Evolutionary conservation across 208 protist genomes (phyloP), one percentile per base, ranked within the genome.

Genomic region (Lotmaria passim): DNA sequence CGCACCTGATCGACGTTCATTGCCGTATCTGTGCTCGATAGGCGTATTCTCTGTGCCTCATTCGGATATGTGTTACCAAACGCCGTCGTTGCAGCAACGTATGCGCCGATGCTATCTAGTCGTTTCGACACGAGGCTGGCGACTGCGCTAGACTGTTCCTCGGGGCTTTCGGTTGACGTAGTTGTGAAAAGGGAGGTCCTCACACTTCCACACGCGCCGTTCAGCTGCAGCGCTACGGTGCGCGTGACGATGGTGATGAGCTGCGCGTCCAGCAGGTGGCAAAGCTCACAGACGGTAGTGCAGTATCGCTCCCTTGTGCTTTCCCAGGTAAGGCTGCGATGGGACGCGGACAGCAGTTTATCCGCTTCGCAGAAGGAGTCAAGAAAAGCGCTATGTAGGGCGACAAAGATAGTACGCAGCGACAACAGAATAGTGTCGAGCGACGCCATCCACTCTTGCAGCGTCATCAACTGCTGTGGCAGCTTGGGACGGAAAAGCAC

Each of bases 221-320:
- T 26, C 2, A 73, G 24, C n/a, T 41, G 59, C 3, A 8, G 11
- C 2, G 57, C 15, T 5, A 73, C 50, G n/a, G 56, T 59, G 19
- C 38, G 34, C 8, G 57, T 31, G 6, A 73, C 67, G 10, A 65
- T 19, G 21, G 24, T 31, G 7, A 65, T 7, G 1, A 73, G 67
- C 7, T 65, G 59, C n/a, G 39, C 15, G 30, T 73, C 56, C 6
- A 73, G 28, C 11, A 46, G n/a, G 46, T 26, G 44, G 36, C 30
- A 73, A 21, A 73, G 56, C 8, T 50, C 44, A 39, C 31, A 63
- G 6, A 73, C 67, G 17, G 67, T 12, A 10, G 28, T 17, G n/a
- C 55, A 58, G 34, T 65, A 73, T 8, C 34, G 39, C 2, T 26
- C 12, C 7, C 47, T 21, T 24, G 26, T 23, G 14, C 57, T 46